phyloP scores from a whole-genome alignment of 2,329 filamentous ascomycete species.

The Fusarium burgessii region DNA sequence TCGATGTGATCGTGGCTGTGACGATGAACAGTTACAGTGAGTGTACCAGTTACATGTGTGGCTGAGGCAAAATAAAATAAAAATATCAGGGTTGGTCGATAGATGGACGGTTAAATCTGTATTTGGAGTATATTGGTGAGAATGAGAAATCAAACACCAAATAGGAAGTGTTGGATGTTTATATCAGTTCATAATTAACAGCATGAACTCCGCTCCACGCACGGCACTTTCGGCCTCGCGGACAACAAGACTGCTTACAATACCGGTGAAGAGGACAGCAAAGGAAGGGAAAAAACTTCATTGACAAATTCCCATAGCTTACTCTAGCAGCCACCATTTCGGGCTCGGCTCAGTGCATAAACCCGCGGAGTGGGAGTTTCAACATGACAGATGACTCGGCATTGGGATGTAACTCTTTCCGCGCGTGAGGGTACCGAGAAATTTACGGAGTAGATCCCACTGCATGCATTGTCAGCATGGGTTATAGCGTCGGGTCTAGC shows the following conservation, averaged over 20 bases:
- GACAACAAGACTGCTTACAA: constrained; percentile 27
- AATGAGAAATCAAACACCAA: not conserved
- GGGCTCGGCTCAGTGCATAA: constrained; percentile 32
- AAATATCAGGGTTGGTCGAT: not conserved
- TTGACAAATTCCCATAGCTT: constrained; percentile 30
- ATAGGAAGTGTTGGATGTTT: constrained; percentile 23
- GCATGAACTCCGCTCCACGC: not conserved
- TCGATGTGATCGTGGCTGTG: constrained; percentile 32
- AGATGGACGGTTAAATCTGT: not conserved
- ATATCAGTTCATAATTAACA: constrained; percentile 10
- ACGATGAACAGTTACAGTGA: not conserved
- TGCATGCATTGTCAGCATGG: not conserved
- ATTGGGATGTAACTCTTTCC: constrained; percentile 22
- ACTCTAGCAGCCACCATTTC: constrained; percentile 29
- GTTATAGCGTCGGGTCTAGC: constrained; percentile 31
- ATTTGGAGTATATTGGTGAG: not conserved
- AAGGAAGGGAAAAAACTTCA: not conserved
- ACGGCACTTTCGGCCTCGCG: constrained; percentile 26
- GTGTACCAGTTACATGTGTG: constrained; percentile 18
- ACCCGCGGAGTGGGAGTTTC: constrained; percentile 16
- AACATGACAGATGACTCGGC: constrained; percentile 34
- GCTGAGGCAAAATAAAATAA: not conserved
- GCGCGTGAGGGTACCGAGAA: constrained; percentile 19
- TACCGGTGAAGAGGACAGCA: not conserved
- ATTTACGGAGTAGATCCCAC: constrained; percentile 3